Conservation (phyloP, 805 yeast genomes). For the Nakazawaea populi region DNA sequence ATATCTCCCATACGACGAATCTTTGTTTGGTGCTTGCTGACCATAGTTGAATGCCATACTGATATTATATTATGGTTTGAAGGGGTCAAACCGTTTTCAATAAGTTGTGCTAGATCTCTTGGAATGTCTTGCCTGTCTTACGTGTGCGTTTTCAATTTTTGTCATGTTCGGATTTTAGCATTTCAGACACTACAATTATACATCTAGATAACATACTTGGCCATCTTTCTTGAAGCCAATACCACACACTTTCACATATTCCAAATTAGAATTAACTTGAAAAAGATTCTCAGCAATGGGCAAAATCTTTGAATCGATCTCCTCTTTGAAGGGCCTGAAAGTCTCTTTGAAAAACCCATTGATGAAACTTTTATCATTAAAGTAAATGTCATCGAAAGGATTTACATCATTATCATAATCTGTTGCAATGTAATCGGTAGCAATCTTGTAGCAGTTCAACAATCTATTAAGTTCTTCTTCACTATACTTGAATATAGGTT, state of each 20-base stretch:
- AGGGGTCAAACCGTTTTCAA: too few species aligned
- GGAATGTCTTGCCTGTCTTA: too few species aligned
- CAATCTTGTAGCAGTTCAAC: slow-evolving; percentile 2
- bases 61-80: too few species aligned
- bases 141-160: background rate
- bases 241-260: slow-evolving; percentile 9
- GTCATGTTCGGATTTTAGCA: background rate
- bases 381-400: slow-evolving; percentile 9
- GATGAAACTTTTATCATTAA: slow-evolving; percentile 8
- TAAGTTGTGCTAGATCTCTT: too few species aligned
- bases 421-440: slow-evolving; percentile 6
- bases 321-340: slow-evolving; percentile 11
- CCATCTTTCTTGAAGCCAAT: slow-evolving; percentile 7
- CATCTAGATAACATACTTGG: slow-evolving; percentile 1
- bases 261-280: background rate
- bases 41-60: slow-evolving; percentile 31
- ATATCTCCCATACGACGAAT: background rate
- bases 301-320: slow-evolving; percentile 6
- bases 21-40: slow-evolving; percentile 2
- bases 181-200: background rate
- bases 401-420: slow-evolving; percentile 5
- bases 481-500: slow-evolving; percentile 8
- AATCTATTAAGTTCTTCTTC: slow-evolving; percentile 3
- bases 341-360: slow-evolving; percentile 6
- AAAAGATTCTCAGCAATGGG: slow-evolving; percentile 7